A percentile compares a stretch with the other conserved stretches of the same genome.
These are phyloP conservation scores for Euphorbia lathyris DNA, from an alignment of 345 rosid genomes.

Conservation along the genomic window DNA sequence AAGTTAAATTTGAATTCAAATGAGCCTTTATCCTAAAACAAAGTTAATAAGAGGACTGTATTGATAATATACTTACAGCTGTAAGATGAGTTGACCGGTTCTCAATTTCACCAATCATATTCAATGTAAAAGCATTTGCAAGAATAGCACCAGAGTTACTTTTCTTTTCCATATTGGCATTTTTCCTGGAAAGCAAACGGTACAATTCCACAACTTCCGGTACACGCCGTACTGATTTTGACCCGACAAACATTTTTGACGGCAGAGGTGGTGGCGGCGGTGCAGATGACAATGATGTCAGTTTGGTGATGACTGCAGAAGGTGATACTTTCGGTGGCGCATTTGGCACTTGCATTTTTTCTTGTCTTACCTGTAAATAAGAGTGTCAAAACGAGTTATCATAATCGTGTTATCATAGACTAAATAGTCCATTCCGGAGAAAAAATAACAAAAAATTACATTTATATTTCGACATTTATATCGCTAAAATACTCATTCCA, in stretches of 20 bases:
- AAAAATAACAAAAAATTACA: too few species aligned
- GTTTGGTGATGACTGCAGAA: slow-evolving; percentile 19
- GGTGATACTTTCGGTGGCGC: slow-evolving; percentile 36
- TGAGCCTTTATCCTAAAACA: too few species aligned
- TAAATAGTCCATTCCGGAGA: too few species aligned
- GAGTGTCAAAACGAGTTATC: too few species aligned
- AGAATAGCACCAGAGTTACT: slow-evolving; percentile 37
- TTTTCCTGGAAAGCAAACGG: slow-evolving; percentile 71
- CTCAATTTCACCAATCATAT: slow-evolving; percentile 98
- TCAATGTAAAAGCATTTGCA: slow-evolving; percentile 39
- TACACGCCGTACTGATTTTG: slow-evolving; percentile 65
- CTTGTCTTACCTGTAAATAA: not conserved
- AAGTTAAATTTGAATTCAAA: too few species aligned
- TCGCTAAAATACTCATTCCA: too few species aligned
- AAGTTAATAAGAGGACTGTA: not conserved
- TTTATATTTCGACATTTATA: too few species aligned
- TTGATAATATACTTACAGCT: slow-evolving; percentile 57
- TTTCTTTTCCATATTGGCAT: slow-evolving; percentile 46
- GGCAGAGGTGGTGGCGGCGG: slow-evolving; percentile 83
- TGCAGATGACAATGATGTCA: slow-evolving; percentile 21
- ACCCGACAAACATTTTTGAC: slow-evolving; percentile 42
- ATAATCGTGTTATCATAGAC: too few species aligned
- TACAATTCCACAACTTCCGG: slow-evolving; percentile 84
- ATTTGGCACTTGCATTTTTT: slow-evolving; percentile 22
- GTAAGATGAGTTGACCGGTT: slow-evolving; percentile 82